Evolutionary conservation across 306 rosid species (phyloP).

Genomic region (Medicago ruthenica): DNA sequence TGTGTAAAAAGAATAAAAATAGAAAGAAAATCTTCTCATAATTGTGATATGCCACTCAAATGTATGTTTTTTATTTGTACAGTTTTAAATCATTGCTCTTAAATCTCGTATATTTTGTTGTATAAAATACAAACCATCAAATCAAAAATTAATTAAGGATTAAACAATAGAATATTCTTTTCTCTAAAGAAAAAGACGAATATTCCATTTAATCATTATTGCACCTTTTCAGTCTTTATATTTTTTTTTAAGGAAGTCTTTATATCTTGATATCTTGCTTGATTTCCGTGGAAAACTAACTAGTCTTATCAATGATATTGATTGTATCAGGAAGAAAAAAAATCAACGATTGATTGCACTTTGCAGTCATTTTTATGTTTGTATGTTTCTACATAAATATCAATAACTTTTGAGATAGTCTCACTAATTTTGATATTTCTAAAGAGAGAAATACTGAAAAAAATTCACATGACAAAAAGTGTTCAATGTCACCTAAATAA

Average conservation of each 20-base stretch:
- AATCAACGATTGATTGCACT: not conserved
- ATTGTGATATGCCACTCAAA: not conserved
- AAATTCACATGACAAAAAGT: too few species aligned
- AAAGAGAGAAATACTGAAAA: not conserved
- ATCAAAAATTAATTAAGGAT: not conserved
- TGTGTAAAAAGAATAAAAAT: not conserved
- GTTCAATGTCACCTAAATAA: not conserved
- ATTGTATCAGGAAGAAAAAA: not conserved
- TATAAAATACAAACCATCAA: not conserved
- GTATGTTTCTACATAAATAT: not conserved
- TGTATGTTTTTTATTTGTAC: too few species aligned
- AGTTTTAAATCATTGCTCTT: too few species aligned
- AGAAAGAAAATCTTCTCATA: not conserved
- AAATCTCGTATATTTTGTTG: too few species aligned
- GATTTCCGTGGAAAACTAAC: not conserved
- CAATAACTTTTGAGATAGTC: not conserved
- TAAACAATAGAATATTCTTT: not conserved
- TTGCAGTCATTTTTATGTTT: too few species aligned
- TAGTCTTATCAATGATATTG: not conserved
- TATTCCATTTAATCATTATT: slow-evolving; percentile 2
- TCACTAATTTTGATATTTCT: not conserved
- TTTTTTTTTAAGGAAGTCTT: too few species aligned
- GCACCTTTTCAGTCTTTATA: not conserved
- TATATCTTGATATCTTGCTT: not conserved
- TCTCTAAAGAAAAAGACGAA: not conserved